Percentiles rank a stretch among this genome's conserved stretches.
phyloP scores from a whole-genome alignment of 2,329 filamentous ascomycete species.

The Endocalyx cinctus region DNA sequence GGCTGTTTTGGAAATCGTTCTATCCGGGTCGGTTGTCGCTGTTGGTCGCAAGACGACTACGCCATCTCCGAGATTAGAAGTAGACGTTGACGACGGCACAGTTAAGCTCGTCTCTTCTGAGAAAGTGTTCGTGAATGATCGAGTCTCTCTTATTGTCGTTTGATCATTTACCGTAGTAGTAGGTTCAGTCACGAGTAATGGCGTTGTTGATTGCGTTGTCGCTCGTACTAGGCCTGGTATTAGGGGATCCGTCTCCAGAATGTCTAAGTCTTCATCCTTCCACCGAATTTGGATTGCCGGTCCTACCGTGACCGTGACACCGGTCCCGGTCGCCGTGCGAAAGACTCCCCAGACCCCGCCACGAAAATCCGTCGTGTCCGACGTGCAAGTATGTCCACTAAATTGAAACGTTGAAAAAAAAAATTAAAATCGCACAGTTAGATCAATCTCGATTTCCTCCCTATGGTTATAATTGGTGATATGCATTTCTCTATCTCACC shows the following conservation, averaged over 20 bases:
- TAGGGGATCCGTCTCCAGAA: slow-evolving; percentile 19
- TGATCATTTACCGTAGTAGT: not conserved
- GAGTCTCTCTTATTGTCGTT: slow-evolving; percentile 1
- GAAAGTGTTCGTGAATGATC: not conserved
- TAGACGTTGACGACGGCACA: no score
- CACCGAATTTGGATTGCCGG: slow-evolving; percentile 19
- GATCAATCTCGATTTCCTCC: no score
- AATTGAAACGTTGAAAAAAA: no score
- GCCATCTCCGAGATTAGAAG: no score
- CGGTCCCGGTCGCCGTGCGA: slow-evolving; percentile 9
- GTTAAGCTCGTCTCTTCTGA: not conserved
- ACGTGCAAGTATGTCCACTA: not conserved
- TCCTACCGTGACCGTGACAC: slow-evolving; percentile 9
- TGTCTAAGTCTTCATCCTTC: slow-evolving; percentile 15
- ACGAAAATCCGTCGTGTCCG: slow-evolving; percentile 10
- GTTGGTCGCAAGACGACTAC: no score
- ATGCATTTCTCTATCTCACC: slow-evolving; percentile 5
- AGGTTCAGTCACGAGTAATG: not conserved
- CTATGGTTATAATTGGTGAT: no score
- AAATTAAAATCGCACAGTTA: no score
- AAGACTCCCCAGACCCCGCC: slow-evolving; percentile 15
- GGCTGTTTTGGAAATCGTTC: not conserved
- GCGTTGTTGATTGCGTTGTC: not conserved
- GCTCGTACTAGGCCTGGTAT: slow-evolving; percentile 14
- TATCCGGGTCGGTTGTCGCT: not conserved